Conservation (phyloP, 2,329 filamentous ascomycete species). For the Fusarium nematophilum region DNA sequence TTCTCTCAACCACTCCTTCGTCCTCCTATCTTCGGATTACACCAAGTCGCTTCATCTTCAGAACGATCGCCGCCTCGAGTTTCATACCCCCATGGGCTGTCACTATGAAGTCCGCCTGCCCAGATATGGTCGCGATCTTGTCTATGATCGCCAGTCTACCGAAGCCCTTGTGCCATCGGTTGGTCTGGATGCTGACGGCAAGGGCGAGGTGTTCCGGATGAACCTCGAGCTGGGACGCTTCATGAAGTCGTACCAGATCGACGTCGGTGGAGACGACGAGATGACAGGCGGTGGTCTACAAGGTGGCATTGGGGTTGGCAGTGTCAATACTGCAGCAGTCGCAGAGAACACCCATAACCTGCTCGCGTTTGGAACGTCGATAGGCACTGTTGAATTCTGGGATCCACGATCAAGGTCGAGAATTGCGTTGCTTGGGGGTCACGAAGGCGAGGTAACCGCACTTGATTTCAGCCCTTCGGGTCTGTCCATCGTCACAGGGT, state of each 20-base stretch:
- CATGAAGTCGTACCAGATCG: conserved; percentile 92
- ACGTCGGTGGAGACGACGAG: conserved; percentile 86
- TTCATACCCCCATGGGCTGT: conserved; percentile 88
- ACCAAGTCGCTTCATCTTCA: conserved; percentile 95
- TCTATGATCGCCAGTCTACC: conserved; percentile 83
- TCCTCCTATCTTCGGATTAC: conserved; percentile 89
- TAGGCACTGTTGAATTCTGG: conserved; percentile 98
- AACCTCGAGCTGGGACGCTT: conserved; percentile 94
- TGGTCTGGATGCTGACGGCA: conserved; percentile 85
- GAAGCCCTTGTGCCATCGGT: conserved; percentile 91
- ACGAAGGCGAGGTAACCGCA: conserved; percentile 82
- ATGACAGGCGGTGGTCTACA: conserved; percentile 80
- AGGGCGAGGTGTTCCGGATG: conserved; percentile 91
- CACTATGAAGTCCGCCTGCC: conserved; percentile 92
- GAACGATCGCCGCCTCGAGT: conserved; percentile 89
- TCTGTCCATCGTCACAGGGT: conserved; percentile 85
- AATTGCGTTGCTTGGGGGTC: conserved; percentile 78
- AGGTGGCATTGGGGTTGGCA: conserved; percentile 85
- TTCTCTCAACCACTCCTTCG: conserved; percentile 90
- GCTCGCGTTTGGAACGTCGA: conserved; percentile 90
- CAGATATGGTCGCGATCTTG: conserved; percentile 88
- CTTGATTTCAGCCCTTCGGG: conserved; percentile 88
- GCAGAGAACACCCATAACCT: conserved; percentile 92
- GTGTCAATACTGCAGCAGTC: conserved; percentile 87
- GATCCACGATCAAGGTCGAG: conserved; percentile 86